Base-by-base conservation (phyloP, 2,329 filamentous ascomycete genomes). In the Ceratocystis lukuohia region DNA sequence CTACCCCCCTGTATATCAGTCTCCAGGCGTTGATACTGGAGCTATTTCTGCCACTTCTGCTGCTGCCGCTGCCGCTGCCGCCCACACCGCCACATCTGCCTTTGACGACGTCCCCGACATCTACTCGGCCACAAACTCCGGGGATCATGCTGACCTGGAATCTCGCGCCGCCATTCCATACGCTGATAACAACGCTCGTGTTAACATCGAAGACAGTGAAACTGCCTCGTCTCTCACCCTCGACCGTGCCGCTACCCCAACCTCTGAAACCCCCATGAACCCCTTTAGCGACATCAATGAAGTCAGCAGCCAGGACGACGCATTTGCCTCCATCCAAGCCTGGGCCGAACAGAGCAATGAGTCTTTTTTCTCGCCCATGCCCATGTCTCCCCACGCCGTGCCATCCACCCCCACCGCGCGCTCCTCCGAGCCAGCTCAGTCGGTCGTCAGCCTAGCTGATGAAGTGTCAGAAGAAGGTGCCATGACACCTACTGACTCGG, bases 251-350 rank as follows among this genome's bases (percentile, higher is more conserved):
- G 37, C 62, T 33, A 66, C 64, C 22, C 67, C 64, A 7, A 62
- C 62, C n/a, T 67, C 62, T 20, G 62, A 61, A n/a, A 64, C 45
- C 3, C 61, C 59, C n/a, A 66, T 62, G 25, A 57, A 66, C 61
- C 67, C 67, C 48, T 66, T 68, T 20, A 64, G 61, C 30, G 65
- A 66, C 37, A 63, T 44, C 28, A 68, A 66, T 45, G 30, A 48
- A 15, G 22, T 17, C 15, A 25, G 57, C 20, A 56, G 25, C 66
- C 74, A 73, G 22, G 72, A 76, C 15, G 78, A 80, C 15, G 79
- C 81, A 1, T 86, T 81, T 71, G 80, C 80, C 59, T 84, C 82
- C 1, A 86, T 87, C 70, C 83, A 87, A 71, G 84, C 84, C 0
- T 87, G 84, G 84, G 84, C 84, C 1, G 79, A 84, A 70, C 75